Evolutionary conservation across 2,329 filamentous ascomycete genomes (phyloP).

Genomic region (Fusarium torulosum): DNA sequence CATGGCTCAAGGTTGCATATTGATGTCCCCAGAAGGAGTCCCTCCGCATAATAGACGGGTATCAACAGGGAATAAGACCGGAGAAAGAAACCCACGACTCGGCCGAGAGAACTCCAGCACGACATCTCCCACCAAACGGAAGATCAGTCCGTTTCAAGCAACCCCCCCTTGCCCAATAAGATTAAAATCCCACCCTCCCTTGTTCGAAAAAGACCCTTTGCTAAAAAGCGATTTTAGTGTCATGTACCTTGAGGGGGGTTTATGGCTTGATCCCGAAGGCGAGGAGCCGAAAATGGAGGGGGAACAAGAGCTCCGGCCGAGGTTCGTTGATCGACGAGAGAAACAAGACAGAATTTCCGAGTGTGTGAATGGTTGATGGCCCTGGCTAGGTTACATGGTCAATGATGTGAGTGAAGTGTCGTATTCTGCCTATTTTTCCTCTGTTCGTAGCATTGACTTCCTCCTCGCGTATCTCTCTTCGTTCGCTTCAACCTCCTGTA

Average conservation of each 20-base stretch:
- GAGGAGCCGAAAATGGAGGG: slow-evolving; percentile 26
- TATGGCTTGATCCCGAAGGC: slow-evolving; percentile 20
- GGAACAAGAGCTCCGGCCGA: slow-evolving; percentile 23
- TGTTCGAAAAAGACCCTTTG: slow-evolving; percentile 13
- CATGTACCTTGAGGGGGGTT: slow-evolving; percentile 16
- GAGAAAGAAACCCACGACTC: slow-evolving; percentile 11
- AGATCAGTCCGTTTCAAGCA: slow-evolving; percentile 5
- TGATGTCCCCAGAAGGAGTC: too few species aligned
- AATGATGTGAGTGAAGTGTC: neutral
- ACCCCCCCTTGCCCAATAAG: slow-evolving; percentile 19
- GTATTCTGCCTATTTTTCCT: neutral
- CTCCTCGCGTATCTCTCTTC: too few species aligned
- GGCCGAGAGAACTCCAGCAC: slow-evolving; percentile 31
- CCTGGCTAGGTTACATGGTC: neutral
- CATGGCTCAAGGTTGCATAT: too few species aligned
- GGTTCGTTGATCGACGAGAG: slow-evolving; percentile 23
- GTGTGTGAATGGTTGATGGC: neutral
- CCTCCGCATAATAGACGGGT: slow-evolving; percentile 10
- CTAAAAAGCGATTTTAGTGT: slow-evolving; percentile 13
- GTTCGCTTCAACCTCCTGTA: neutral
- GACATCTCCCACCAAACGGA: slow-evolving; percentile 1
- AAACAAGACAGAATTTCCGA: slow-evolving; percentile 1
- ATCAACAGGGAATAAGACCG: slow-evolving; percentile 30
- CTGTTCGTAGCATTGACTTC: too few species aligned
- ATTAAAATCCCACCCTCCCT: neutral